These are phyloP conservation scores for Rhexocercosporidium sp. DNA, from an alignment of 2,329 filamentous ascomycete species.

Conservation along the genomic window DNA sequence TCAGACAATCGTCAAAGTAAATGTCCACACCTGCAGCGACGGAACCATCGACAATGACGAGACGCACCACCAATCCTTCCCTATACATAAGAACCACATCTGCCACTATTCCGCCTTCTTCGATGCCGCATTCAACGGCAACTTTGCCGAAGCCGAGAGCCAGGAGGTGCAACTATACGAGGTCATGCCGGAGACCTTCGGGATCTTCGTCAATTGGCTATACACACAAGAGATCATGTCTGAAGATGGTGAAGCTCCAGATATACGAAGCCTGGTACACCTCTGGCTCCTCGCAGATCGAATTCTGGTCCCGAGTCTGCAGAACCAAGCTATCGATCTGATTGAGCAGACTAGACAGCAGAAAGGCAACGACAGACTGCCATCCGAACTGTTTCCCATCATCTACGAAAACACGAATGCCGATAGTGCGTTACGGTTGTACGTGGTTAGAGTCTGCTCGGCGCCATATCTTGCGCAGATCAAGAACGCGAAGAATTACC, in stretches of 20 bases:
- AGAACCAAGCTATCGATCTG: conserved; percentile 11
- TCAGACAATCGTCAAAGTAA: neutral
- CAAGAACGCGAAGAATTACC: conserved; percentile 9
- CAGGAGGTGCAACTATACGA: conserved; percentile 13
- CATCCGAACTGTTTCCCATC: neutral
- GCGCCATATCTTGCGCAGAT: neutral
- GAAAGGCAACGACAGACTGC: neutral
- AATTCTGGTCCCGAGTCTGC: neutral
- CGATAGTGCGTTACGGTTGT: conserved; percentile 4
- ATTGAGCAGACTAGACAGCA: conserved; percentile 2
- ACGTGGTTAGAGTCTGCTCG: conserved; percentile 11
- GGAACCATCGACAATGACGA: neutral
- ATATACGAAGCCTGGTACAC: conserved; percentile 1
- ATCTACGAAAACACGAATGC: conserved; percentile 14
- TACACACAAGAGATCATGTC: conserved; percentile 13
- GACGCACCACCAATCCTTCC: conserved; percentile 9
- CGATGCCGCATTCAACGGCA: conserved; percentile 18
- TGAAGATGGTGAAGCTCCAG: neutral
- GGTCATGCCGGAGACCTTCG: conserved; percentile 13
- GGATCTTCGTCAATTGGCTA: conserved; percentile 20
- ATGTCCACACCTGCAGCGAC: neutral
- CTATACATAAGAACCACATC: conserved; percentile 19
- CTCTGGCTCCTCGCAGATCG: conserved; percentile 22
- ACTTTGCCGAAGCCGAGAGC: conserved; percentile 8
- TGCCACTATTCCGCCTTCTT: conserved; percentile 24